Conservation (phyloP, 768 basidiomycete genomes). For the Vararia minispora region DNA sequence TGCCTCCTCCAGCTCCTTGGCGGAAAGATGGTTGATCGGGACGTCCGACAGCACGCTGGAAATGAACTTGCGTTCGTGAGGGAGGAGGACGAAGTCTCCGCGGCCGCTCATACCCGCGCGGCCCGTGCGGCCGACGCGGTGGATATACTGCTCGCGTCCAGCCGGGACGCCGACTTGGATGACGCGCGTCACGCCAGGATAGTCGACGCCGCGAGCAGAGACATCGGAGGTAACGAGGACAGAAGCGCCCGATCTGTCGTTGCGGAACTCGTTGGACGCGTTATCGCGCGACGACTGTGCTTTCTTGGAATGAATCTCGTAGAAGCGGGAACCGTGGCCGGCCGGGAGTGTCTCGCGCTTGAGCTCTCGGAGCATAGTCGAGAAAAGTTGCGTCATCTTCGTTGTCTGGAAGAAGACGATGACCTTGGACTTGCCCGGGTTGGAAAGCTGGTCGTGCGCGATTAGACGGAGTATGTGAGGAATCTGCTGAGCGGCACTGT, state of each 20-base stretch:
- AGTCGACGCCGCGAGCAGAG: conserved; percentile 83
- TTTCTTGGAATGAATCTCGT: conserved; percentile 78
- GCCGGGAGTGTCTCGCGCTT: conserved; percentile 35
- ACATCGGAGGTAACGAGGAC: conserved; percentile 82
- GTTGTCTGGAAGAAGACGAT: conserved; percentile 83
- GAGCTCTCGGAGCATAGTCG: conserved; percentile 47
- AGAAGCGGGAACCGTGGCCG: conserved; percentile 39
- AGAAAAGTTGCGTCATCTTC: conserved; percentile 71
- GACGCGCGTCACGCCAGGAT: conserved; percentile 79
- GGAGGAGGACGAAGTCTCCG: conserved; percentile 71
- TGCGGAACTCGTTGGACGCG: conserved; percentile 51
- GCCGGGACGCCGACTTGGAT: conserved; percentile 83
- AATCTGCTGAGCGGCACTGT: conserved; percentile 53
- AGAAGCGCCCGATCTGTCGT: conserved; percentile 36
- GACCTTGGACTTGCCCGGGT: conserved; percentile 56
- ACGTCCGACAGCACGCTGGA: conserved; percentile 50
- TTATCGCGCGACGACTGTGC: conserved; percentile 43
- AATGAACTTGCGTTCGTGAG: conserved; percentile 69
- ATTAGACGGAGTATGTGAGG: conserved; percentile 73
- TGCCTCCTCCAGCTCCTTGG: conserved; percentile 34
- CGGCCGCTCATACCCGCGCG: conserved; percentile 51
- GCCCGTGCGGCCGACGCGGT: conserved; percentile 80
- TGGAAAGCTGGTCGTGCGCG: conserved; percentile 75
- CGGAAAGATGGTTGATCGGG: conserved; percentile 52
- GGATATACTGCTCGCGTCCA: conserved; percentile 63